phyloP scores from a whole-genome alignment of 345 rosid species.

The Eucalyptus cladocalyx region DNA sequence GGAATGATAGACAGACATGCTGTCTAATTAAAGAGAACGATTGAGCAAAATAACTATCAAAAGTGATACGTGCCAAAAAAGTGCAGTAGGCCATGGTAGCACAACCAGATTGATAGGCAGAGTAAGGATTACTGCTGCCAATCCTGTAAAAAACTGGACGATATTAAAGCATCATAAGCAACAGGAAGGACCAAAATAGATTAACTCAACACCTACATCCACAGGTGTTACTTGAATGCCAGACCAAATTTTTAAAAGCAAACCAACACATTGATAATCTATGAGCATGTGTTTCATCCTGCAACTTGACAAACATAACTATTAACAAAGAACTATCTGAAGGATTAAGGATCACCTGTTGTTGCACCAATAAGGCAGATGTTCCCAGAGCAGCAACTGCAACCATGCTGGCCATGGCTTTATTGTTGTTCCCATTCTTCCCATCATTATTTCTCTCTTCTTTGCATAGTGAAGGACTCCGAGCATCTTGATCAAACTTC shows the following conservation, averaged over 20 bases:
- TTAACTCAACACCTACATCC: background rate
- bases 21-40: background rate
- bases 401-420: slow-evolving; percentile 65
- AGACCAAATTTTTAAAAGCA: background rate
- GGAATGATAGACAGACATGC: background rate
- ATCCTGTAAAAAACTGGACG: background rate
- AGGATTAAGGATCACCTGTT: slow-evolving; percentile 35
- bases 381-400: slow-evolving; percentile 91
- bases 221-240: background rate
- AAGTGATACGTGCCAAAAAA: background rate
- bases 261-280: background rate
- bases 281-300: background rate
- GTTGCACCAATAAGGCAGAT: slow-evolving; percentile 60
- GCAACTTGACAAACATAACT: background rate
- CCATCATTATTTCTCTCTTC: slow-evolving; percentile 13
- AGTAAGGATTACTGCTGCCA: background rate
- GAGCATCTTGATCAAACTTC: slow-evolving; percentile 3
- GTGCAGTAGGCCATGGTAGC: background rate
- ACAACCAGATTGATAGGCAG: background rate
- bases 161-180: background rate
- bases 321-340: background rate
- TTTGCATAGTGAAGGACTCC: background rate
- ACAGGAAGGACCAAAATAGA: background rate
- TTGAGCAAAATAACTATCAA: background rate
- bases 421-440: slow-evolving; percentile 17